A percentile compares a stretch with the other conserved stretches of the same genome.
phyloP scores from a whole-genome alignment of 805 yeast species.

The Candida ponderosae region DNA sequence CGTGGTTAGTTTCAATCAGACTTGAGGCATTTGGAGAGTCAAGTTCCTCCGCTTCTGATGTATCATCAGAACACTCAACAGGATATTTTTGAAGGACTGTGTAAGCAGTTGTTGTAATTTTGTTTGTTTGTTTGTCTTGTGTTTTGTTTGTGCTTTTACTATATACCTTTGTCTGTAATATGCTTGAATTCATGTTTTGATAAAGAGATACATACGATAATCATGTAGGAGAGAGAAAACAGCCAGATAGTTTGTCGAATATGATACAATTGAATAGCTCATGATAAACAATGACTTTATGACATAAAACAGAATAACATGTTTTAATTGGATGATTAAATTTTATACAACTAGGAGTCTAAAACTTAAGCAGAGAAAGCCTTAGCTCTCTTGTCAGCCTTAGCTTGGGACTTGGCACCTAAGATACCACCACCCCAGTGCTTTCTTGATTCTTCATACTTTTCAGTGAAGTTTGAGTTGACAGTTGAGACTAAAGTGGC shows the following conservation, averaged over 20 bases:
- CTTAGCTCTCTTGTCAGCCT: conserved; percentile 68
- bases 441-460: conserved; percentile 93
- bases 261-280: too few relatives aligned
- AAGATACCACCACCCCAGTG: conserved; percentile 99
- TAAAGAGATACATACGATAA: too few relatives aligned
- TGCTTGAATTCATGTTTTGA: too few relatives aligned
- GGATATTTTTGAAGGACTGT: background rate
- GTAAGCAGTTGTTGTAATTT: too few relatives aligned
- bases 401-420: conserved; percentile 90
- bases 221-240: too few relatives aligned
- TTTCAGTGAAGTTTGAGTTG: conserved; percentile 87
- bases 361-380: background rate
- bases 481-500: conserved; percentile 89
- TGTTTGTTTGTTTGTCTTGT: too few relatives aligned
- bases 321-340: too few relatives aligned
- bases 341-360: background rate
- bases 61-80: background rate
- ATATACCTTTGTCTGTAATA: too few relatives aligned
- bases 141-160: too few relatives aligned
- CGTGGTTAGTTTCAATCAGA: conserved; percentile 77
- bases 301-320: too few relatives aligned
- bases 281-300: too few relatives aligned
- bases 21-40: conserved; percentile 56
- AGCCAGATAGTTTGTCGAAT: too few relatives aligned
- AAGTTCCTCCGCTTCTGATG: conserved; percentile 13